Evolutionary conservation across 805 yeast species (phyloP), one percentile per base, ranked within the genome.

Genomic region (Ogataea chonburiensis): DNA sequence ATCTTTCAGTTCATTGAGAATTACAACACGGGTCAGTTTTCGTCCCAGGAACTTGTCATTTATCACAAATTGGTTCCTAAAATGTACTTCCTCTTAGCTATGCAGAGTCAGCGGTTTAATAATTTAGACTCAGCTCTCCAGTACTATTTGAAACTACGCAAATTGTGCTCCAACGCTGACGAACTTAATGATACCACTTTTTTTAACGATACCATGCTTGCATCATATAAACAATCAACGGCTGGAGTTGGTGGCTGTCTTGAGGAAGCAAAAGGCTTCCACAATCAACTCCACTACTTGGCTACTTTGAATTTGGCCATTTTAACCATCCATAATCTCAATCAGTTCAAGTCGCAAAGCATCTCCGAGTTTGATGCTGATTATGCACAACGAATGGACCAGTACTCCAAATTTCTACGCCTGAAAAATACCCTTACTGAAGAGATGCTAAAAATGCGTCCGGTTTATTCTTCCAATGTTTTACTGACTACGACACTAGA

Each of bases 1-100:
- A 12, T 48, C 9, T 48, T 37, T 19, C 14, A 55, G 9, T 71
- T 70, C 42, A 57, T 72, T 35, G 37, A 41, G 15, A 53, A 52
- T 13, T 70, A 66, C 42, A 66, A 68, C 35, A 28, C 50, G 1
- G 65, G 66, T 3, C 42, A 43, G 15, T 65, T 67, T 34, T 57
- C 68, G 3, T 56, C 58, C 2, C 70, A 64, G 40, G 75, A 72
- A 33, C 44, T 64, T 34, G 41, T 55, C n/a, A 49, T 61, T 17
- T 67, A 62, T 40, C 63, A 60, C 31, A 51, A 54, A 17, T 38
- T 71, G 14, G 40, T 67, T 4, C 67, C 74, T 2, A 51, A 56
- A 23, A 49, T 70, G 4, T 60, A 59, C 18, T 70, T 67, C 40
- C 40, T 72, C 13, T 60, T 64, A 31, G 79, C 67, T 2, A 29